Percentiles rank a stretch among this genome's conserved stretches.
These are phyloP conservation scores for Kregervanrija fluxuum DNA, from an alignment of 805 yeast species.

Conservation along the genomic window DNA sequence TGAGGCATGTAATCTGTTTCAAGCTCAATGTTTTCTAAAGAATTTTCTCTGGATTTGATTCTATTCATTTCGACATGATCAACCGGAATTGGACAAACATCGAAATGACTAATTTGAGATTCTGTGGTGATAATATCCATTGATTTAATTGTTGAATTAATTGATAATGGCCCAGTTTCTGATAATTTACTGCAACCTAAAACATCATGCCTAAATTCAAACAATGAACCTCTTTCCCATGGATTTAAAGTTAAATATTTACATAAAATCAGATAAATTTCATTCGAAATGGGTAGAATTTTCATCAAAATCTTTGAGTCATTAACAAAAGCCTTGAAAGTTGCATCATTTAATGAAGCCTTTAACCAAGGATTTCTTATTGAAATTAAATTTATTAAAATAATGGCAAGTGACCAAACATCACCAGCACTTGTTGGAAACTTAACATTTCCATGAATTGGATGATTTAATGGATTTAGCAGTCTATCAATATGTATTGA, in stretches of 20 bases:
- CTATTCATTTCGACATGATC: conserved; percentile 28
- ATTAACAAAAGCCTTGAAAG: conserved; percentile 57
- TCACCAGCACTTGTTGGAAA: conserved; percentile 73
- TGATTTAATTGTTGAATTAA: conserved; percentile 21
- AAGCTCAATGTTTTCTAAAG: conserved; percentile 19
- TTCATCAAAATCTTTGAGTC: conserved; percentile 49
- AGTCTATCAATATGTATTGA: conserved; percentile 24
- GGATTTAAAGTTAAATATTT: conserved; percentile 41
- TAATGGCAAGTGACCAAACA: conserved; percentile 81
- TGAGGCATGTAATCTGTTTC: conserved; percentile 26
- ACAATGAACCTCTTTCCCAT: conserved; percentile 37
- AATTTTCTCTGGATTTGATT: conserved; percentile 23
- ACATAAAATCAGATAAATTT: conserved; percentile 45
- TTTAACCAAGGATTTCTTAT: conserved; percentile 88
- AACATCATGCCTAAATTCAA: conserved; percentile 33
- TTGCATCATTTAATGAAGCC: conserved; percentile 58
- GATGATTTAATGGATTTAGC: conserved; percentile 12
- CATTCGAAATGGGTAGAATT: conserved; percentile 67
- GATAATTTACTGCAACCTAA: conserved; percentile 23
- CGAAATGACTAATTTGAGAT: conserved; percentile 17
- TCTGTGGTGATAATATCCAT: conserved; percentile 22
- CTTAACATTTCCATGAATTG: conserved; percentile 26
- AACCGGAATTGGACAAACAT: conserved; percentile 27
- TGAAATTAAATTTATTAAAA: conserved; percentile 72
- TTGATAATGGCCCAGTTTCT: conserved; percentile 28